A percentile compares a stretch with the other conserved stretches of the same genome.
Conservation (phyloP, 2,329 filamentous ascomycete genomes). For the Cercospora sp. region DNA sequence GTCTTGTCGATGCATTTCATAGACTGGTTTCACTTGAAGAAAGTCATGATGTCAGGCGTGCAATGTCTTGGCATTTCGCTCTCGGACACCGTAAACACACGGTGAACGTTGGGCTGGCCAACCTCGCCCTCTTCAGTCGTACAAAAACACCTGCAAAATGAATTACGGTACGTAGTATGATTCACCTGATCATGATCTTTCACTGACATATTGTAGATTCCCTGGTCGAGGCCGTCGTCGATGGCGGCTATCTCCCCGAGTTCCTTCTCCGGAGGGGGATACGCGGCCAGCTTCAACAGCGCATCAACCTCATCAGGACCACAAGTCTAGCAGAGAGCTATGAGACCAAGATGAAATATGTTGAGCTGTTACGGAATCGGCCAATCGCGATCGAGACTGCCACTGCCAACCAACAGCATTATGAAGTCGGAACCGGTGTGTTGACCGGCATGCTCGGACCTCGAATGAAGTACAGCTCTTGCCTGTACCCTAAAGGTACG, state of each 20-base stretch:
- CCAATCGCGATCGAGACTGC: constrained; percentile 70
- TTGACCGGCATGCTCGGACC: constrained; percentile 62
- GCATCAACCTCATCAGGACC: constrained; percentile 56
- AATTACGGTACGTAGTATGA: neutral
- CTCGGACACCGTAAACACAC: neutral
- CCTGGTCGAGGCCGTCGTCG: constrained; percentile 58
- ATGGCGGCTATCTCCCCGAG: constrained; percentile 65
- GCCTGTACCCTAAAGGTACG: constrained; percentile 62
- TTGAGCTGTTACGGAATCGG: constrained; percentile 57
- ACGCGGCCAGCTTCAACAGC: constrained; percentile 63
- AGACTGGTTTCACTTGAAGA: neutral
- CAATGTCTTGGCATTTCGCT: neutral
- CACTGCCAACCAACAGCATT: constrained; percentile 68
- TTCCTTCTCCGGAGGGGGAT: constrained; percentile 64
- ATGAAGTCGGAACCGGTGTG: constrained; percentile 69
- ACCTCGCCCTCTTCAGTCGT: neutral
- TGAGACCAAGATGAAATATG: constrained; percentile 63
- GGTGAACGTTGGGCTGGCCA: neutral
- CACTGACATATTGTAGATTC: constrained; percentile 31
- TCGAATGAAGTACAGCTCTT: constrained; percentile 71
- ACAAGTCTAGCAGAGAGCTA: constrained; percentile 56
- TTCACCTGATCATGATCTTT: neutral
- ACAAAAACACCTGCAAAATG: neutral
- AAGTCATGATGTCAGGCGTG: constrained; percentile 8
- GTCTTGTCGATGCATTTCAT: neutral